Evolutionary conservation across 2,329 filamentous ascomycete genomes (phyloP).

Genomic region (Cladosporium sp.): DNA sequence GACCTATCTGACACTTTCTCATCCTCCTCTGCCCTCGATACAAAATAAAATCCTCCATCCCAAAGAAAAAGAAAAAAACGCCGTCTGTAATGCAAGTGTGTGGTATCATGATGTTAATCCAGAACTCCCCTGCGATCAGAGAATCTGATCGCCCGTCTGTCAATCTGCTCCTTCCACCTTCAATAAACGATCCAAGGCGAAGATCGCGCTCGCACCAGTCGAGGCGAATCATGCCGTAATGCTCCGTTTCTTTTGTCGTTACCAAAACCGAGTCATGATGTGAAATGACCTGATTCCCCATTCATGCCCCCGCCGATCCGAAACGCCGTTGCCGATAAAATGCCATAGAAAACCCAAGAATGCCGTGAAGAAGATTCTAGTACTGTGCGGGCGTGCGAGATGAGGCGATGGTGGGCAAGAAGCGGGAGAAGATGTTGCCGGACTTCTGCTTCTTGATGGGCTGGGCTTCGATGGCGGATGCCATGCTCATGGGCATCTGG

Average conservation of each 20-base stretch:
- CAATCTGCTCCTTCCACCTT: background rate
- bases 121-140: conserved; percentile 4
- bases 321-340: conserved; percentile 11
- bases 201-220: conserved; percentile 12
- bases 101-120: conserved; percentile 9
- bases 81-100: conserved; percentile 16
- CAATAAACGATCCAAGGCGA: background rate
- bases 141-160: background rate
- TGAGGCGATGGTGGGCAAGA: conserved; percentile 37
- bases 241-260: background rate
- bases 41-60: background rate
- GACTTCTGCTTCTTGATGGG: conserved; percentile 41
- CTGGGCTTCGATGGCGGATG: conserved; percentile 35
- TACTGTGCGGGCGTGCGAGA: conserved; percentile 15
- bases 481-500: conserved; percentile 27
- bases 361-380: background rate
- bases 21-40: background rate
- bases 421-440: conserved; percentile 42
- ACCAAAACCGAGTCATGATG: background rate
- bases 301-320: background rate
- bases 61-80: background rate
- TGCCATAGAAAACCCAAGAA: background rate
- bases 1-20: conserved; percentile 1
- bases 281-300: background rate
- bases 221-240: background rate